Conservation (phyloP, 2,329 filamentous ascomycete genomes). For the Periconia sp. region DNA sequence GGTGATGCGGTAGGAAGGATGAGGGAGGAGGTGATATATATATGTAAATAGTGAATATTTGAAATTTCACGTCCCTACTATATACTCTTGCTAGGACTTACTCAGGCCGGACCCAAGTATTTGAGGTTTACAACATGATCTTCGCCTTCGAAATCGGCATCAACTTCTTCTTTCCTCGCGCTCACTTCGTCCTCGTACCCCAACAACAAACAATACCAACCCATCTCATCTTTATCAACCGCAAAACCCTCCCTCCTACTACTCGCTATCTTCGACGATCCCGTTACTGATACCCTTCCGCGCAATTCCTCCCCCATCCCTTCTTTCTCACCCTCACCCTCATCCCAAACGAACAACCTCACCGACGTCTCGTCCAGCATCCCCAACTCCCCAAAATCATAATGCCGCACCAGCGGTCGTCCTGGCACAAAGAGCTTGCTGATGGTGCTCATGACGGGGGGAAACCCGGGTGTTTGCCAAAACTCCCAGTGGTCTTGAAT, state of each 20-base stretch:
- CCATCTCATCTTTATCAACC: constrained; percentile 1
- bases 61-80: too few relatives aligned
- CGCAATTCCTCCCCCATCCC: neutral
- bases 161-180: neutral
- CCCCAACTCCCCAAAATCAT: constrained; percentile 2
- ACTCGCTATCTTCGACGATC: neutral
- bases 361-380: neutral
- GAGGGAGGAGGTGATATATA: too few relatives aligned
- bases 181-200: neutral
- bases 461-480: constrained; percentile 5
- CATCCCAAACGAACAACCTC: constrained; percentile 3
- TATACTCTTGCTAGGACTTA: too few relatives aligned
- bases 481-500: constrained; percentile 8
- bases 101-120: too few relatives aligned
- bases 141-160: too few relatives aligned
- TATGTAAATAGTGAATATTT: too few relatives aligned
- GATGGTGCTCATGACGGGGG: constrained; percentile 1
- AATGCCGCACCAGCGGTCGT: constrained; percentile 4
- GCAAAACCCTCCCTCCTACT: constrained; percentile 2
- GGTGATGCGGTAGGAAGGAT: too few relatives aligned
- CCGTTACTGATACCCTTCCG: neutral
- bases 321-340: neutral
- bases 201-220: constrained; percentile 1
- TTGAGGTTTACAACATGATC: too few relatives aligned
- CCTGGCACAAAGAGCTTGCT: constrained; percentile 3